Conservation (phyloP, 768 basidiomycete species). For the Naganishia vishniacii region DNA sequence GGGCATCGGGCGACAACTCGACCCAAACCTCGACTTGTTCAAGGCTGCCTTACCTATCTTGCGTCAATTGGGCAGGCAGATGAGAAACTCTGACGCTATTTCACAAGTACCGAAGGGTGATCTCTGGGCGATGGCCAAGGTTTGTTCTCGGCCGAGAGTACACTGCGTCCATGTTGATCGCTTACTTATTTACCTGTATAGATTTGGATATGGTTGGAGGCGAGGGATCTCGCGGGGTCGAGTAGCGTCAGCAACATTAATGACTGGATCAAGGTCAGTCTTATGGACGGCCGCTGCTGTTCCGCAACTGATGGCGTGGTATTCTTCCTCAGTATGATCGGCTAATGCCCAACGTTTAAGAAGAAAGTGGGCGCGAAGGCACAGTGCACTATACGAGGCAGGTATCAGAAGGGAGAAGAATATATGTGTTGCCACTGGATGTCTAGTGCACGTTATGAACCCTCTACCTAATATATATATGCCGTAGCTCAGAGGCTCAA, state of each 20-base stretch:
- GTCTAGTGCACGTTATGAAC: no score
- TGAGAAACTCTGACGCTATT: slow-evolving; percentile 67
- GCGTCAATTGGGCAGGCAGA: slow-evolving; percentile 81
- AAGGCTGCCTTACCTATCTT: slow-evolving; percentile 91
- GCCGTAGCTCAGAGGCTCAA: no score
- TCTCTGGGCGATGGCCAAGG: slow-evolving; percentile 82
- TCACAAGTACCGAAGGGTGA: slow-evolving; percentile 63
- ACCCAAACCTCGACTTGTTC: slow-evolving; percentile 88
- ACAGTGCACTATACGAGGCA: neutral
- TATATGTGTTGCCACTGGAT: no score
- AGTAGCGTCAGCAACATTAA: slow-evolving; percentile 74
- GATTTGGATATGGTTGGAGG: slow-evolving; percentile 93
- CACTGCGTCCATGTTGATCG: neutral
- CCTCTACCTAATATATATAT: no score
- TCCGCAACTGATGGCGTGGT: neutral
- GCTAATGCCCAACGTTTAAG: slow-evolving; percentile 8
- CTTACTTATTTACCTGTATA: slow-evolving; percentile 42
- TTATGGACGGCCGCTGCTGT: neutral
- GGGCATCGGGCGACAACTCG: slow-evolving; percentile 89
- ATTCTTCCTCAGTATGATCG: slow-evolving; percentile 11
- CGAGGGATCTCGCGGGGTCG: slow-evolving; percentile 70
- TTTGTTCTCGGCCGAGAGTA: slow-evolving; percentile 46
- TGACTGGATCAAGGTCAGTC: slow-evolving; percentile 73
- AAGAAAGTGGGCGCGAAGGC: no score
- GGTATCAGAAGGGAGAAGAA: neutral